phyloP scores from a whole-genome alignment of 164 flowering plant species.

The Nymphaea thermarum region DNA sequence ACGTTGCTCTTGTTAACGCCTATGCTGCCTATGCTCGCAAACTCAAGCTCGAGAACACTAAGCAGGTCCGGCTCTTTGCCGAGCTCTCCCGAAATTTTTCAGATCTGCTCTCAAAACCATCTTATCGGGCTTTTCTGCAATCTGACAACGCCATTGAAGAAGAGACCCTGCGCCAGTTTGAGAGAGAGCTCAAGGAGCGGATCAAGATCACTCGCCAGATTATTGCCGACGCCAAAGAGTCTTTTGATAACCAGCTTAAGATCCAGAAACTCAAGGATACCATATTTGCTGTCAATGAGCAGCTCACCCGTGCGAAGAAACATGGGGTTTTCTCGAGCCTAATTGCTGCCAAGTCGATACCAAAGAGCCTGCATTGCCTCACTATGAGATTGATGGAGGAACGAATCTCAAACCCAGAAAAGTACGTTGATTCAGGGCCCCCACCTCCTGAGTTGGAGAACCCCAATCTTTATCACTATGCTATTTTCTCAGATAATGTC shows the following conservation, averaged over 20 bases:
- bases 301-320: slow-evolving; percentile 75
- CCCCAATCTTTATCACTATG: slow-evolving; percentile 70
- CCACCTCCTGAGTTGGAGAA: slow-evolving; percentile 59
- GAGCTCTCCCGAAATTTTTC: slow-evolving; percentile 53
- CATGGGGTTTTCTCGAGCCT: slow-evolving; percentile 65
- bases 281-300: slow-evolving; percentile 77
- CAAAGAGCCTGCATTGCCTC: slow-evolving; percentile 87
- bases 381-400: slow-evolving; percentile 86
- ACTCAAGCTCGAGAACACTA: slow-evolving; percentile 74
- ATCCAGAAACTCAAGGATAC: slow-evolving; percentile 94
- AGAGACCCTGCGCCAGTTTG: slow-evolving; percentile 69
- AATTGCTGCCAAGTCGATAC: slow-evolving; percentile 72
- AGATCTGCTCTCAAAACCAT: slow-evolving; percentile 35
- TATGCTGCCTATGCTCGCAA: slow-evolving; percentile 83
- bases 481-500: slow-evolving; percentile 81
- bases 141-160: slow-evolving; percentile 56
- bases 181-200: slow-evolving; percentile 85
- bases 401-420: slow-evolving; percentile 68
- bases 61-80: slow-evolving; percentile 60
- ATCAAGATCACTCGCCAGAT: slow-evolving; percentile 56
- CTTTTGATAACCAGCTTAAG: slow-evolving; percentile 87
- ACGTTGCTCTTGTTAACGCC: slow-evolving; percentile 64
- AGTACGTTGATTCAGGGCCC: slow-evolving; percentile 38
- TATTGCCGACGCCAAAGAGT: slow-evolving; percentile 73
- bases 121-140: slow-evolving; percentile 38